Evolutionary conservation across 176 grass and related monocot genomes (phyloP).

Genomic region (Ampelocalamus luodianensis): DNA sequence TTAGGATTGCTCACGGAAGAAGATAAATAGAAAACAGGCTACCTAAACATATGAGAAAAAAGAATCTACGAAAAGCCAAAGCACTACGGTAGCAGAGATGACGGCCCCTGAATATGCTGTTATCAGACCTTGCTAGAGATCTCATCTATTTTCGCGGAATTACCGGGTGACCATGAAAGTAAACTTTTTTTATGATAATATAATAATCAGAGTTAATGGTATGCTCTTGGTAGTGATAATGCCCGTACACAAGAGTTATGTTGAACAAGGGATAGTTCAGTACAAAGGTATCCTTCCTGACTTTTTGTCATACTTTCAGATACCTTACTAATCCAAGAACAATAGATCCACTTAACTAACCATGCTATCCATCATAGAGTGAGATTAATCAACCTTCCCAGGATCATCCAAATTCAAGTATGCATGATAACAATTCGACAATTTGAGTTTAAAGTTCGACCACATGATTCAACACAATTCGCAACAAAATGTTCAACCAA

Average conservation of each 20-base stretch:
- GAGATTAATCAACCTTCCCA: background rate
- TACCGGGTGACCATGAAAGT: background rate
- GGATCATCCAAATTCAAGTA: slow-evolving; percentile 1
- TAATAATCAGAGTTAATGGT: background rate
- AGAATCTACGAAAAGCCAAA: background rate
- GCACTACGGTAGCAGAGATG: background rate
- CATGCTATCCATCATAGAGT: background rate
- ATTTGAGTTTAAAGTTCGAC: background rate
- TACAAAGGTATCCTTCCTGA: background rate
- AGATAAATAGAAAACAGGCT: slow-evolving; percentile 7
- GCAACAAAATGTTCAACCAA: background rate
- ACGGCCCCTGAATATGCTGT: background rate
- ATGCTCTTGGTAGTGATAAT: background rate
- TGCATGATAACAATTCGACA: background rate
- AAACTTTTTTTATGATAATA: background rate
- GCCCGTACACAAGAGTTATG: background rate
- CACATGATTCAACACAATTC: background rate
- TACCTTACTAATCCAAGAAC: background rate
- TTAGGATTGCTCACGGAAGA: background rate
- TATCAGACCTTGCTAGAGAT: background rate
- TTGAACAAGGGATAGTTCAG: background rate
- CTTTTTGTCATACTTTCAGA: slow-evolving; percentile 1
- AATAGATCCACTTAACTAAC: background rate
- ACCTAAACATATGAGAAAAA: slow-evolving; percentile 2
- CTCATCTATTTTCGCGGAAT: background rate